phyloP scores from a whole-genome alignment of 257 asterid genomes.

The Solanum dulcamara region DNA sequence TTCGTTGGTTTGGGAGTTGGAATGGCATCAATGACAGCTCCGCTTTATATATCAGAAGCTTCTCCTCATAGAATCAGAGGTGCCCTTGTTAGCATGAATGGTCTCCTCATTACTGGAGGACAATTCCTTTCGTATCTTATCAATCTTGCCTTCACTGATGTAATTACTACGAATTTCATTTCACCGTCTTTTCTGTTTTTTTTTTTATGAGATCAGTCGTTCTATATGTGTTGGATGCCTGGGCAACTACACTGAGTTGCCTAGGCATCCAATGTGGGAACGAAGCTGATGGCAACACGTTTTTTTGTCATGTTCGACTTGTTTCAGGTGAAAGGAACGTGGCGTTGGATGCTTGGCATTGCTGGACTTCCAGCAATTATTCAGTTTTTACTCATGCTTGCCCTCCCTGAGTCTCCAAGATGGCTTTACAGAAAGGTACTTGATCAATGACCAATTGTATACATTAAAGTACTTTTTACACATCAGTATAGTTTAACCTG shows the following conservation, averaged over 20 bases:
- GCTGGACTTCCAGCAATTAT: slow-evolving; percentile 23
- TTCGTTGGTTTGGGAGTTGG: slow-evolving; percentile 8
- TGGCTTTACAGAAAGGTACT: slow-evolving; percentile 26
- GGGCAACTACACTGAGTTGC: background rate
- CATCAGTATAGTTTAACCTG: background rate
- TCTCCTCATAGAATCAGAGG: slow-evolving; percentile 10
- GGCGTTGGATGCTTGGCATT: slow-evolving; percentile 42
- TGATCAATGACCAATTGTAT: background rate
- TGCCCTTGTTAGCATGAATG: background rate
- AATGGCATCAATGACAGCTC: slow-evolving; percentile 7
- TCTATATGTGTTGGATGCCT: background rate
- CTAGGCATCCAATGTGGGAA: background rate
- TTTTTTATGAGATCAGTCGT: background rate
- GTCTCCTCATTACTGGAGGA: slow-evolving; percentile 5
- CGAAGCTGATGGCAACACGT: background rate
- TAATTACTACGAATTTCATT: background rate
- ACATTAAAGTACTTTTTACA: background rate
- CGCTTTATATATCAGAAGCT: slow-evolving; percentile 9
- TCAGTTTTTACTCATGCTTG: slow-evolving; percentile 22
- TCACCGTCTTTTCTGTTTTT: background rate
- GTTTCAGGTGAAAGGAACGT: slow-evolving; percentile 20
- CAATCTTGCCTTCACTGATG: slow-evolving; percentile 7
- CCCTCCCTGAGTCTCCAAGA: slow-evolving; percentile 31
- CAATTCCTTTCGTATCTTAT: slow-evolving; percentile 3
- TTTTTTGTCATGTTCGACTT: background rate